A percentile compares a stretch with the other conserved stretches of the same genome.
phyloP scores from a whole-genome alignment of 805 yeast species.

The Ogataea neopini region DNA sequence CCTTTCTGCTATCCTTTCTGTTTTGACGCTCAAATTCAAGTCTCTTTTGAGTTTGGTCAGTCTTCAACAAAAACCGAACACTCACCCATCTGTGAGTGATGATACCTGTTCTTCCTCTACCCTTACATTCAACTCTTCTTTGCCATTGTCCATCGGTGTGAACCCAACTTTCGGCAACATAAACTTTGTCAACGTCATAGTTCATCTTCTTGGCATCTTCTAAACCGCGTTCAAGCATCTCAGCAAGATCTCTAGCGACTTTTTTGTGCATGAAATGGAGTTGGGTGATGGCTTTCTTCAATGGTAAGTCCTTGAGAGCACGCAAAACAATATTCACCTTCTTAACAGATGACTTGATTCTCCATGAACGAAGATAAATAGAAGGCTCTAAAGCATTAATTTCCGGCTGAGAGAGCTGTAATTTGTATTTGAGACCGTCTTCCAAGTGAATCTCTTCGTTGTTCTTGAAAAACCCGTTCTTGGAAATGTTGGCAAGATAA shows the following conservation, averaged over 20 bases:
- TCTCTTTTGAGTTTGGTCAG: slow-evolving; percentile 63
- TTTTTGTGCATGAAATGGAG: slow-evolving; percentile 84
- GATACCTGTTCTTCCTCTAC: slow-evolving; percentile 87
- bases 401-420: slow-evolving; percentile 62
- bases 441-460: slow-evolving; percentile 47
- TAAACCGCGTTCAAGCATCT: slow-evolving; percentile 69
- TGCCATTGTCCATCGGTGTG: slow-evolving; percentile 83
- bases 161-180: slow-evolving; percentile 82
- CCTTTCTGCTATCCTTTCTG: slow-evolving; percentile 46
- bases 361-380: slow-evolving; percentile 73
- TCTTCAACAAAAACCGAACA: slow-evolving; percentile 72
- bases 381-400: slow-evolving; percentile 84
- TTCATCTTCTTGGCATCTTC: slow-evolving; percentile 65
- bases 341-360: slow-evolving; percentile 86
- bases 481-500: slow-evolving; percentile 58
- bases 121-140: slow-evolving; percentile 77
- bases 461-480: slow-evolving; percentile 71
- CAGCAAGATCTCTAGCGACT: slow-evolving; percentile 76
- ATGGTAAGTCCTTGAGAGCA: slow-evolving; percentile 68
- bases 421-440: slow-evolving; percentile 44
- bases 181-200: slow-evolving; percentile 59
- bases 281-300: slow-evolving; percentile 84
- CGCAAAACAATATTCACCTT: slow-evolving; percentile 81
- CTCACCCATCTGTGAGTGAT: slow-evolving; percentile 77
- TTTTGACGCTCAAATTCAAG: slow-evolving; percentile 57